These are phyloP conservation scores for Pseudofabraea citricarpa DNA, from an alignment of 2,329 filamentous ascomycete genomes.

Conservation along the genomic window DNA sequence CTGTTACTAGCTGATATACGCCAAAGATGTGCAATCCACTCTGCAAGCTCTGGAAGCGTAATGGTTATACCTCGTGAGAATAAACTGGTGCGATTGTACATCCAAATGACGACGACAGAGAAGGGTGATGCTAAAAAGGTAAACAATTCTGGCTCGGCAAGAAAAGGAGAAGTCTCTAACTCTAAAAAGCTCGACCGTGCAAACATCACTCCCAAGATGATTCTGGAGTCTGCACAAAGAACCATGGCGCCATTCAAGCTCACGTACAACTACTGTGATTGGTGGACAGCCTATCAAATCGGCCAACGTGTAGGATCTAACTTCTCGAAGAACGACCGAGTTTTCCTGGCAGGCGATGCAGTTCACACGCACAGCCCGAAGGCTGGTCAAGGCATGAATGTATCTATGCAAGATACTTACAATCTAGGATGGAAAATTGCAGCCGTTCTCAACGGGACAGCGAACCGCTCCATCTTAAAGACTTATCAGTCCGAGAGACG, in stretches of 20 bases:
- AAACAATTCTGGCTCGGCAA: conserved; percentile 1
- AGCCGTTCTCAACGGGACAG: conserved; percentile 34
- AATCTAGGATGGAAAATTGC: conserved; percentile 58
- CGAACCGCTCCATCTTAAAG: conserved; percentile 47
- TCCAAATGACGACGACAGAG: conserved; percentile 51
- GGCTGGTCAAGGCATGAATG: conserved; percentile 57
- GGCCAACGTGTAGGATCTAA: conserved; percentile 57
- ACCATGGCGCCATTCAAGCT: conserved; percentile 66
- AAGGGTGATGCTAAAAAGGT: conserved; percentile 32
- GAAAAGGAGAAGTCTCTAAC: too few relatives aligned
- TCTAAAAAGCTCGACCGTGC: conserved; percentile 47
- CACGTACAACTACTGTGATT: conserved; percentile 58
- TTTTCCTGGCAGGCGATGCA: conserved; percentile 52
- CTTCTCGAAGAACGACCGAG: conserved; percentile 42
- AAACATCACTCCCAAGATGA: conserved; percentile 57
- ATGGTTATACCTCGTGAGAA: conserved; percentile 64
- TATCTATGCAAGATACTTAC: conserved; percentile 54
- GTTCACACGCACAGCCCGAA: conserved; percentile 59
- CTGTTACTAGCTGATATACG: conserved; percentile 44
- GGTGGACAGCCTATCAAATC: conserved; percentile 66
- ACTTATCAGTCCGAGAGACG: conserved; percentile 61
- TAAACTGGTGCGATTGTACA: conserved; percentile 59
- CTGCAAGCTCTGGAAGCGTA: conserved; percentile 48
- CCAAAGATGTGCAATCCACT: conserved; percentile 53
- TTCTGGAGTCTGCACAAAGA: conserved; percentile 57